phyloP scores from a whole-genome alignment of 257 asterid species.

The Solanum rostratum region DNA sequence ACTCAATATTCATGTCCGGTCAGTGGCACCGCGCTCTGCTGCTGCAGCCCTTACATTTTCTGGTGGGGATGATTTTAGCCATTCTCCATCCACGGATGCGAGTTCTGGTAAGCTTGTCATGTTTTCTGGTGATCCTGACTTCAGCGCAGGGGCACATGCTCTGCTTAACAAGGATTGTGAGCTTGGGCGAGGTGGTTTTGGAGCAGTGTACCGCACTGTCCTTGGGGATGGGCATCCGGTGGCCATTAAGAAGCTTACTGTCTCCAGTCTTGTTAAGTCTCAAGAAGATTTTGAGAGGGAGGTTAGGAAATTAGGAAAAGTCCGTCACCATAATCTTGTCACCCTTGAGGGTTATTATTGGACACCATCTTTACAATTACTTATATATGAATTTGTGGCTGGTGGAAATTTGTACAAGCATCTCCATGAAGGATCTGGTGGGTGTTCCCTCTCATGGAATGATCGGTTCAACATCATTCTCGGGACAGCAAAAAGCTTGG shows the following conservation, averaged over 20 bases:
- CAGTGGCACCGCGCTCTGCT: conserved; percentile 41
- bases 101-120: conserved; percentile 83
- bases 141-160: conserved; percentile 67
- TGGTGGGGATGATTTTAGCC: conserved; percentile 64
- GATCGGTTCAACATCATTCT: conserved; percentile 61
- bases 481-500: conserved; percentile 68
- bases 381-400: conserved; percentile 60
- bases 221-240: conserved; percentile 68
- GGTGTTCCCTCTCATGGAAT: conserved; percentile 49
- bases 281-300: conserved; percentile 80
- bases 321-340: conserved; percentile 52
- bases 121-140: conserved; percentile 78
- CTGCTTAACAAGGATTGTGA: conserved; percentile 84
- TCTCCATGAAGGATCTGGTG: conserved; percentile 57
- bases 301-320: conserved; percentile 53
- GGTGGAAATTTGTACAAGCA: conserved; percentile 75
- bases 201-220: conserved; percentile 66
- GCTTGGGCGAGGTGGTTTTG: conserved; percentile 91
- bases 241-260: conserved; percentile 82
- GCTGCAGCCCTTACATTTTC: conserved; percentile 56
- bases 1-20: conserved; percentile 67
- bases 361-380: conserved; percentile 82
- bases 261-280: conserved; percentile 70
- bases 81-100: conserved; percentile 46
- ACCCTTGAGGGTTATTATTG: conserved; percentile 81